phyloP scores from a whole-genome alignment of 2,329 filamentous ascomycete species.

The Pseudogymnoascus sp. region DNA sequence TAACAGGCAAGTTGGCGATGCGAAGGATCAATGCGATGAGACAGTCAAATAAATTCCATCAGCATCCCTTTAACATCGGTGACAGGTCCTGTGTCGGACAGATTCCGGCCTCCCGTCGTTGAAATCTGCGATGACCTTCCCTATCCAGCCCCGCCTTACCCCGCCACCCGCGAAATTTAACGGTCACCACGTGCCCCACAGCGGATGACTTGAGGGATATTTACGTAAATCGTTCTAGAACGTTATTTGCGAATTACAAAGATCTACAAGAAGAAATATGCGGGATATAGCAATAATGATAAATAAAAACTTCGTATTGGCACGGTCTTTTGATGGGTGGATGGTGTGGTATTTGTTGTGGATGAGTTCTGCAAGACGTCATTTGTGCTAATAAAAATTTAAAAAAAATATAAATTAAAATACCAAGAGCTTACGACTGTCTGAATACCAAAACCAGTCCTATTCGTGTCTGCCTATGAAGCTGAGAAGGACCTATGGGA shows the following conservation, averaged over 20 bases:
- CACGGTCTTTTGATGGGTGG: background rate
- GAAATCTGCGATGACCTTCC: slow-evolving; percentile 5
- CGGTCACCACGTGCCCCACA: slow-evolving; percentile 1
- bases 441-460: background rate
- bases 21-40: background rate
- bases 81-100: background rate
- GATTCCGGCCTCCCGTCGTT: background rate
- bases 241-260: background rate
- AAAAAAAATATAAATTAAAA: background rate
- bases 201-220: slow-evolving; percentile 3
- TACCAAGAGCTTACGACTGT: background rate
- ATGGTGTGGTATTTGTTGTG: background rate
- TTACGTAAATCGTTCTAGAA: background rate
- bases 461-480: background rate
- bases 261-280: background rate
- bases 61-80: slow-evolving; percentile 1
- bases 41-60: background rate
- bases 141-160: slow-evolving; percentile 1
- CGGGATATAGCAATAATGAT: background rate
- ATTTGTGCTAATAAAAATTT: background rate
- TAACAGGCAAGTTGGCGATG: background rate
- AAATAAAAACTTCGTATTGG: background rate
- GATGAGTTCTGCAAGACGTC: background rate
- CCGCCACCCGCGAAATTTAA: background rate
- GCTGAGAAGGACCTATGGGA: background rate